A percentile compares a stretch with the other conserved stretches of the same genome.
Evolutionary conservation across 495 filamentous ascomycete species (phyloP).

Genomic region (Letharia columbiana): DNA sequence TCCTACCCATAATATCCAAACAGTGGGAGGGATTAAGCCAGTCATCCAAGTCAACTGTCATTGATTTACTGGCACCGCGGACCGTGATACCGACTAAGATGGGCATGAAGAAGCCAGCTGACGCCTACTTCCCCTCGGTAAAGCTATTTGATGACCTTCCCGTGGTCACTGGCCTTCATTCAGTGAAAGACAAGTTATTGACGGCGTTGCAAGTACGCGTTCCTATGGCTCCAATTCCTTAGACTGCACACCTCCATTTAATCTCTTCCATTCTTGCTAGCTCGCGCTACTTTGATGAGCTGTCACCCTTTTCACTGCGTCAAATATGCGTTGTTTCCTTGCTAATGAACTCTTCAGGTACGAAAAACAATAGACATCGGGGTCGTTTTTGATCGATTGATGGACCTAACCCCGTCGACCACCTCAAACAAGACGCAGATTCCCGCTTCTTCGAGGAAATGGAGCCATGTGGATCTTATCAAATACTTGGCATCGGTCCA

Average conservation of each 20-base stretch:
- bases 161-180: constrained; percentile 59
- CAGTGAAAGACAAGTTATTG: constrained; percentile 85
- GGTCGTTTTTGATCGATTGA: constrained; percentile 81
- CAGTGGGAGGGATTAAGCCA: constrained; percentile 70
- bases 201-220: constrained; percentile 69
- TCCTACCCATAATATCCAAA: constrained; percentile 76
- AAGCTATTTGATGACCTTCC: constrained; percentile 92
- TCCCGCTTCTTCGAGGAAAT: constrained; percentile 42
- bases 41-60: constrained; percentile 55
- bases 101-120: constrained; percentile 78
- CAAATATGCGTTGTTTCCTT: too few species aligned
- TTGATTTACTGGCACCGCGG: constrained; percentile 51
- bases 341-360: constrained; percentile 20
- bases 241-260: background rate
- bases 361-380: constrained; percentile 81
- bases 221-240: background rate
- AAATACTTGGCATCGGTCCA: constrained; percentile 84
- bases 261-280: background rate
- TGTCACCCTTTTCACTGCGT: background rate
- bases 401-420: constrained; percentile 36
- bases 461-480: constrained; percentile 91
- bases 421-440: constrained; percentile 12
- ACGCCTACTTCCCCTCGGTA: constrained; percentile 88
- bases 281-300: background rate
- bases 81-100: constrained; percentile 83